Conservation (phyloP, 2,329 filamentous ascomycete genomes). For the Fusarium sp. region DNA sequence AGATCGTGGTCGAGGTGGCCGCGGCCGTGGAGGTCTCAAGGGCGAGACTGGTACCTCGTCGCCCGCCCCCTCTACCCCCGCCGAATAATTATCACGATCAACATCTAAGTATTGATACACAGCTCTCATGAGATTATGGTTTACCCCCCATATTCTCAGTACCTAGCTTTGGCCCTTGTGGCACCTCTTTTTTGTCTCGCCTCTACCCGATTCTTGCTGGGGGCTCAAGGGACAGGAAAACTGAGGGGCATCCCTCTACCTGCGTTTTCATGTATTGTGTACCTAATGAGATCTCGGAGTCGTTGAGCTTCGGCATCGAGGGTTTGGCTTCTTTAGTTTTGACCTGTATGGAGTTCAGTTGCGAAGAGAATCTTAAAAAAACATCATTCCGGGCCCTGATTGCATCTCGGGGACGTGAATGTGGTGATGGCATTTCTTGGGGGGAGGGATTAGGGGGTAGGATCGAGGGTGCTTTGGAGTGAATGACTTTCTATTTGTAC, state of each 20-base stretch:
- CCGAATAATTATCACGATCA: constrained; percentile 48
- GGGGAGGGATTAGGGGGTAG: constrained; percentile 26
- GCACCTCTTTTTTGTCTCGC: constrained; percentile 34
- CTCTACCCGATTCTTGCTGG: constrained; percentile 35
- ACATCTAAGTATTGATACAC: constrained; percentile 24
- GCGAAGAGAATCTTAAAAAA: constrained; percentile 44
- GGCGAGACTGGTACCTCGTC: constrained; percentile 67
- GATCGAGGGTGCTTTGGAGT: constrained; percentile 33
- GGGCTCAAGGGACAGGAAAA: constrained; percentile 35
- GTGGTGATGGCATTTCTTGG: constrained; percentile 30
- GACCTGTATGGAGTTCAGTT: constrained; percentile 48
- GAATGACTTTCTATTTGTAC: constrained; percentile 41
- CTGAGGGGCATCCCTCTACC: constrained; percentile 33
- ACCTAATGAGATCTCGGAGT: constrained; percentile 51
- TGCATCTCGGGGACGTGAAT: constrained; percentile 29
- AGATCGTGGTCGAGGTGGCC: constrained; percentile 66
- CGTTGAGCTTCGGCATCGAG: constrained; percentile 41
- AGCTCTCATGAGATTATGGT: constrained; percentile 26
- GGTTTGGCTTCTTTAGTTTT: constrained; percentile 46
- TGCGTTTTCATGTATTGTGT: constrained; percentile 49
- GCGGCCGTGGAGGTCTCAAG: constrained; percentile 67
- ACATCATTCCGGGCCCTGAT: constrained; percentile 42
- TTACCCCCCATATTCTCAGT: constrained; percentile 12
- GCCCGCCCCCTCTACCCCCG: constrained; percentile 63
- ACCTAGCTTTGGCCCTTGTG: constrained; percentile 32